These are phyloP conservation scores for Pseudomonodictys pantanalensis DNA, from an alignment of 495 filamentous ascomycete species.

Conservation along the genomic window DNA sequence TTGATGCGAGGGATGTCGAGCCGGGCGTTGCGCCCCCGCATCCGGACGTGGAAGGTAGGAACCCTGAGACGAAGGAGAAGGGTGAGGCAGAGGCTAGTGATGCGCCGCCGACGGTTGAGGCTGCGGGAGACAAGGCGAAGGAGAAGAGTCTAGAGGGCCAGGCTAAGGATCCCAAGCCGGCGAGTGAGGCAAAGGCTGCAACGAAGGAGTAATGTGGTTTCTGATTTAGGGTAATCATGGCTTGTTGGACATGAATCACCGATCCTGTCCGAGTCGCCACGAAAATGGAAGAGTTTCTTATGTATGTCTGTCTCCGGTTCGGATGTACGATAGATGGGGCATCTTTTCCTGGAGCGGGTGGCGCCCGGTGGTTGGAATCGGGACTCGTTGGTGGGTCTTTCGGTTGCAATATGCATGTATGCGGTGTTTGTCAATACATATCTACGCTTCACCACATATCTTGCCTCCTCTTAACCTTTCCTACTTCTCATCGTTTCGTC, in stretches of 20 bases:
- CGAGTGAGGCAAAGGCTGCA: slow-evolving; percentile 48
- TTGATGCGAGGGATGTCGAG: slow-evolving; percentile 28
- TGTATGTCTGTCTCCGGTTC: too few species aligned
- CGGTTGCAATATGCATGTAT: neutral
- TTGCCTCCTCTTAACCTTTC: neutral
- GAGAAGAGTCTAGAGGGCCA: slow-evolving; percentile 30
- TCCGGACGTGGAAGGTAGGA: slow-evolving; percentile 73
- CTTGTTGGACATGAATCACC: too few species aligned
- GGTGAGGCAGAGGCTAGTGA: slow-evolving; percentile 30
- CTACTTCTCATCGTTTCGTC: slow-evolving; percentile 16
- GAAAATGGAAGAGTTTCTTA: too few species aligned
- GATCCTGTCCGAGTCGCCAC: too few species aligned
- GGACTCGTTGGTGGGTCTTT: neutral
- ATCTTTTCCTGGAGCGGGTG: neutral
- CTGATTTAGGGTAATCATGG: too few species aligned
- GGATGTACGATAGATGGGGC: neutral
- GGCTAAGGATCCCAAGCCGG: slow-evolving; percentile 41
- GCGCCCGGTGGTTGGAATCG: too few species aligned
- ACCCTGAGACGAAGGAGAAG: slow-evolving; percentile 58
- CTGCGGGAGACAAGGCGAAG: slow-evolving; percentile 37
- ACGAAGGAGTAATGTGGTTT: slow-evolving; percentile 57
- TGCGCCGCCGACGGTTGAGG: slow-evolving; percentile 43
- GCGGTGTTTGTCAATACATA: neutral
- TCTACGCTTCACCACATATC: neutral
- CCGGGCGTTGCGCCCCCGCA: slow-evolving; percentile 64